Base-by-base conservation (phyloP, 116 monocot species). In the Trichopus zeylanicus region DNA sequence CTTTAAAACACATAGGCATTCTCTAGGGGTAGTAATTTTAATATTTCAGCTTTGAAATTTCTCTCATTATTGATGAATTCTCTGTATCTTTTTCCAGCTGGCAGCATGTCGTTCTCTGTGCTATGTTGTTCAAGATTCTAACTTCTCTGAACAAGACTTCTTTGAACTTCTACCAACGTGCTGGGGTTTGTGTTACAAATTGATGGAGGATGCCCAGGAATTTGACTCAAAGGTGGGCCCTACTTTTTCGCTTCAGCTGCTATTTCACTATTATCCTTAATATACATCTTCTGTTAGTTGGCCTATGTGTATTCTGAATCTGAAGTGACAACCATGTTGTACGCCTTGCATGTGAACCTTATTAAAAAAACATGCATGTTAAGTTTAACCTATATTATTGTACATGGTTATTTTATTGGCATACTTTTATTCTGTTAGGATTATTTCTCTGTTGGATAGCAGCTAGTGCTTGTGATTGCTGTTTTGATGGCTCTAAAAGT, bases 191-290 rank as follows among this genome's bases (percentile, higher is more conserved):
- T 87, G 88, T 74, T 98, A 88, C 64, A 98, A 87, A 64, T 59
- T 98, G 61, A 72, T 88, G 56, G 88, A 91, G 63, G 88, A 98
- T 66, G 75, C 77, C 67, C 79, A 88, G 61, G 98, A 91, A 60
- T 91, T 98, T 78, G 98, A 98, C 59, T 91, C 98, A 42, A 98
- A 98, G 91, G 98, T 98, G 68, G 60, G 66, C 31, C 31, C 24
- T 62, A 64, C 31, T 5, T 9, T 31, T 6, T 34, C 1, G n/a
- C 3, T 52, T 20, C 32, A 34, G 48, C 6, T 18, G 7, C 20
- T 55, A 20, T 23, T 10, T 26, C 5, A 55, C 4, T 55, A 7
- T 25, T 55, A 6, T 10, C 1, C 23, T 55, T 4, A 29, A 20
- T 55, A 26, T n/a, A n/a, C n/a, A n/a, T n/a, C n/a, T n/a, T n/a